phyloP scores from a whole-genome alignment of 2,329 filamentous ascomycete species.

The Pestalotiopsis sp. region DNA sequence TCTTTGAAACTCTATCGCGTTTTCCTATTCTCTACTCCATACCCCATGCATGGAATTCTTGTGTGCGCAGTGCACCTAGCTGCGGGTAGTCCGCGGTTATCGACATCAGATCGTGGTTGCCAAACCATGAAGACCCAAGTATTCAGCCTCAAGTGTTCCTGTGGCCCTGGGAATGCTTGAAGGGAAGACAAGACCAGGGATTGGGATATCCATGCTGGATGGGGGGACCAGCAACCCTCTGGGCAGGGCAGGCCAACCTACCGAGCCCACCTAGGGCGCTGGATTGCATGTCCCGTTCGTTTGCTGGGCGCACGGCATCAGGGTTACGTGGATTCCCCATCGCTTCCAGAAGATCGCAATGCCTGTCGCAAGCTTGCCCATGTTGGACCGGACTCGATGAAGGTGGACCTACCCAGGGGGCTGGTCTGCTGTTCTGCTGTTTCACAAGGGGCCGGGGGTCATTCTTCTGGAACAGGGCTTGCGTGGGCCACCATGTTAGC shows the following conservation, averaged over 20 bases:
- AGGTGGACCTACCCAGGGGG: conserved; percentile 49
- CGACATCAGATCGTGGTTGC: conserved; percentile 3
- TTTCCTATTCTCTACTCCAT: neutral
- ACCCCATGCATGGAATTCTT: neutral
- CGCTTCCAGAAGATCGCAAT: conserved; percentile 45
- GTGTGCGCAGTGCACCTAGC: neutral
- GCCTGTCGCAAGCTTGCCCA: conserved; percentile 48
- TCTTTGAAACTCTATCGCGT: neutral
- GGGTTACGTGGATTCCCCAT: conserved; percentile 30
- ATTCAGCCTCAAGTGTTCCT: conserved; percentile 19
- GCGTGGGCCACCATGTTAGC: conserved; percentile 28
- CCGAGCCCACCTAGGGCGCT: neutral
- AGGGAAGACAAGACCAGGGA: neutral
- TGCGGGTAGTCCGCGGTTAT: conserved; percentile 7
- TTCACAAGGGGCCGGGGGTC: conserved; percentile 52
- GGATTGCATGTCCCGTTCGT: neutral
- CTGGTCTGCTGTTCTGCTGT: conserved; percentile 47
- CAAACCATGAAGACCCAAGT: conserved; percentile 11
- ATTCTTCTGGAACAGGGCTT: conserved; percentile 39
- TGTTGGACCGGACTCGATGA: conserved; percentile 38
- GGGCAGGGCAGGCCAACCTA: conserved; percentile 13
- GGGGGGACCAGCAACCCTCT: neutral
- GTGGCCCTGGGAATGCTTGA: neutral
- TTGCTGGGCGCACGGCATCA: conserved; percentile 18
- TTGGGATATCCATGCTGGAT: neutral